Base-by-base conservation (phyloP, 441 rosid genomes). In the Erysimum cheiri region DNA sequence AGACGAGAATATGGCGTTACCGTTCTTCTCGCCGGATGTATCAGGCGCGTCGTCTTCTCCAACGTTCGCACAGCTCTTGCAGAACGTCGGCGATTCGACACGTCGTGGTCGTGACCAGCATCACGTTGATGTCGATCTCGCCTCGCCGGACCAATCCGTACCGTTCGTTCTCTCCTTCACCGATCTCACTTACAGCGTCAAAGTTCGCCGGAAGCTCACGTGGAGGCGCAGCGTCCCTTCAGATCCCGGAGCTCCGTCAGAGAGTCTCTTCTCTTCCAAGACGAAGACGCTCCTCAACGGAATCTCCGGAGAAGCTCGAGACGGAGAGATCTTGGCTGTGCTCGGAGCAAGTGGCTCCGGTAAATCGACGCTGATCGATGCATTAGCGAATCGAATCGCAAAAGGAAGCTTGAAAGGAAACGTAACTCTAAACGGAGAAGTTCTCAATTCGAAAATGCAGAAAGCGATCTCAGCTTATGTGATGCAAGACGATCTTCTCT, bases 331-430 rank as follows among this genome's bases (percentile, higher is more conserved):
- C 19, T 46, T 89, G 0, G 98, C 97, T 0, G 95, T 93, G 15
- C 93, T 93, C 0, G 97, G 98, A 0, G 97, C 97, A 0, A 93
- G 98, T 39, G 97, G 97, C 0, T 89, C 97, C 0, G 98, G 98
- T 2, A 93, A 93, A 64, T 93, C 96, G 8, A 93, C 98, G 0
- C 70, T 93, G 6, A 78, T 93, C 32, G 98, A 93, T 13, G 96
- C 96, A 0, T 48, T 93, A 8, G 97, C 96, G 1, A 85, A 89
- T 12, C 69, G 77, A 8, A 72, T 78, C 56, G 75, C 77, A 0
- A 73, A 33, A 63, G 77, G 69, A 54, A 79, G 82, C 56, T 67
- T 87, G 33, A 74, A 76, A 72, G 89, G 92, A 6, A 71, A 71
- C 9, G 72, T 85, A 61, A 82, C 81, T n/a, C 66, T 85, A 55